Evolutionary conservation across 768 basidiomycete genomes (phyloP), one percentile per base, ranked within the genome.

Genomic region (Lactifluus piperatus): DNA sequence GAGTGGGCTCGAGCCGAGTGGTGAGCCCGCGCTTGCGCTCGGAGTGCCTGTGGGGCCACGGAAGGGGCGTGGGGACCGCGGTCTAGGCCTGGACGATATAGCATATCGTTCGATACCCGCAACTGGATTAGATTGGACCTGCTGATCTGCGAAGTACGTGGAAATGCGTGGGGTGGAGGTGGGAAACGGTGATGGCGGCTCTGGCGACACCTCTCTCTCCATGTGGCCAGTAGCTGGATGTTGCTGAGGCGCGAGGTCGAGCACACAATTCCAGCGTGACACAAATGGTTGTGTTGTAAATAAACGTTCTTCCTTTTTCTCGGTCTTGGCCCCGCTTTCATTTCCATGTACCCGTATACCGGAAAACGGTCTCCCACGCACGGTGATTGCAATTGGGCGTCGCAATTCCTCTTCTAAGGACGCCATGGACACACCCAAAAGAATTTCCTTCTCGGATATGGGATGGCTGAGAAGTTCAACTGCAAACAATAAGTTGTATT

Each of bases 211-310:
- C 67, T 81, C 63, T 71, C 68, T 66, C 0, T 66, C 69, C 41
- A 76, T 73, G 11, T 71, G 26, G 22, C 34, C 58, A 2, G 71
- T 54, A 11, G 66, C 50, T 7, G 51, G 41, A 36, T 51, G 26
- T 26, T 64, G 65, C 51, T 66, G 70, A 3, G 78, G 66, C 1
- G 80, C 73, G n/a, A 97, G 76, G 69, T 94, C 91, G 20, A 97
- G 81, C 1, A 90, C 76, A 64, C 91, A 94, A 64, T 91, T 95
- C 94, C 94, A 97, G 30, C 85, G 76, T 0, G 93, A 94, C 0
- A 84, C 81, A 70, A 94, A 97, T 0, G 82, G 76, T 13, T 73
- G 74, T 8, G 93, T 91, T 0, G 88, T 91, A 64, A 84, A 90
- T 1, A 68, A 62, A 7, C 68, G 41, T 4, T 62, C 30, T 1